Evolutionary conservation across 2,329 filamentous ascomycete genomes (phyloP), one percentile per base, ranked within the genome.

Genomic region (Emmonsiellopsis sp.): DNA sequence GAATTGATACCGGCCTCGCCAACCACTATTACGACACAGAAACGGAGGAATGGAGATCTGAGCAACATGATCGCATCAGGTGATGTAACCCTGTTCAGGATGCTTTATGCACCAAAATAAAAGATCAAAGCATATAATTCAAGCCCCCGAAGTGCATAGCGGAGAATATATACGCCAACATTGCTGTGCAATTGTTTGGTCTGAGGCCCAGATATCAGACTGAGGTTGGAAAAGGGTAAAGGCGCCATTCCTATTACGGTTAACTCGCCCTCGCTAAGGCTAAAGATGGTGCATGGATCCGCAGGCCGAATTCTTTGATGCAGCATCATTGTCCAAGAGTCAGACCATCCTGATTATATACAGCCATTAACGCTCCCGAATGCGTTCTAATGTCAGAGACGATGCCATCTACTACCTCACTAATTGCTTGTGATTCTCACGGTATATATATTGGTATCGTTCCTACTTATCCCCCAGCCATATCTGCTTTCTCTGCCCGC

Each of bases 1-100:
- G 71, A 68, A 71, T 70, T 63, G 68, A 71, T 73, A 68, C 70
- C 70, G 70, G 70, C 70, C 70, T 72, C 68, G 13, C 60, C 58
- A 59, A 57, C 57, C 61, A 60, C 59, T 61, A 71, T 68, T 69
- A 70, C 68, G 62, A 64, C 68, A 69, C 53, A 63, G 62, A 64
- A 58, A 61, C 55, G 42, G 47, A 13, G 40, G 34, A 40, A 34
- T 27, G 49, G 31, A 37, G 27, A 51, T 36, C 42, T 51, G 31
- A 34, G 31, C 39, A 51, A 36, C 31, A 31, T 13, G 49, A 11
- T 44, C 11, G 17, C 40, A 51, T 51, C 49, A 51, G 31, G 40
- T 51, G 49, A 51, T 44, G 49, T 34, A 36, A 51, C 49, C 17
- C 40, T 32, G 21, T 42, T 49, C 36, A 6, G 47, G 36, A 42